A percentile compares a stretch with the other conserved stretches of the same genome.
Conservation (phyloP, 2,329 filamentous ascomycete species). For the Clarireedia homoeocarpa region DNA sequence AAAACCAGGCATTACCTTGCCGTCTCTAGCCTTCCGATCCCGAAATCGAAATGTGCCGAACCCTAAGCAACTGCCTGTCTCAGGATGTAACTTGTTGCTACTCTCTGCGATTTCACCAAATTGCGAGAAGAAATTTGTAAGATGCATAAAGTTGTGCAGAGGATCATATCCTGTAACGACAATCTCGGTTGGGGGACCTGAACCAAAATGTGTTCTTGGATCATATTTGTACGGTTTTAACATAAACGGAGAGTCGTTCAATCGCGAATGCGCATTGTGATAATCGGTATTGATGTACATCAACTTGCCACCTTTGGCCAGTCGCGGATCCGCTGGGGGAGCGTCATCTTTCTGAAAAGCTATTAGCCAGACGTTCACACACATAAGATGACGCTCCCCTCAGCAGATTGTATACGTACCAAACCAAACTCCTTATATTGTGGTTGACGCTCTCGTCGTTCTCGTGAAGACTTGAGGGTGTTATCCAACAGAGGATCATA, state of each 20-base stretch:
- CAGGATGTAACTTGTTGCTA: slow-evolving; percentile 90
- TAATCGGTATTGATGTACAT: slow-evolving; percentile 62
- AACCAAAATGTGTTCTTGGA: slow-evolving; percentile 73
- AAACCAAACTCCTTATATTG: slow-evolving; percentile 56
- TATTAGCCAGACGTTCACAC: slow-evolving; percentile 49
- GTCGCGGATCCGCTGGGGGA: slow-evolving; percentile 73
- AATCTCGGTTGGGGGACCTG: slow-evolving; percentile 82
- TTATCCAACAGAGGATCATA: slow-evolving; percentile 44
- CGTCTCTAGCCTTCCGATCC: slow-evolving; percentile 47
- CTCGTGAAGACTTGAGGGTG: slow-evolving; percentile 35
- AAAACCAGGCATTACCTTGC: slow-evolving; percentile 55
- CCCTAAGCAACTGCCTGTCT: slow-evolving; percentile 87
- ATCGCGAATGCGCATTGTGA: slow-evolving; percentile 62
- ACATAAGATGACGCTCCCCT: slow-evolving; percentile 55
- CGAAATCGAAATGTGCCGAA: slow-evolving; percentile 88
- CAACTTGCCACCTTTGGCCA: slow-evolving; percentile 58
- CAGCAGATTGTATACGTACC: slow-evolving; percentile 46
- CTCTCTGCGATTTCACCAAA: slow-evolving; percentile 86
- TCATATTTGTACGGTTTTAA: slow-evolving; percentile 79
- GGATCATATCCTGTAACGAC: slow-evolving; percentile 97
- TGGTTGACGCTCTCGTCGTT: slow-evolving; percentile 51
- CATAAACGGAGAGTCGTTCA: slow-evolving; percentile 68
- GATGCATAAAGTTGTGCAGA: slow-evolving; percentile 68
- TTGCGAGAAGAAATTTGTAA: slow-evolving; percentile 66
- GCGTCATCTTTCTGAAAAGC: slow-evolving; percentile 68